These are phyloP conservation scores for Emmonsia crescens DNA, from an alignment of 2,329 filamentous ascomycete species.

Conservation along the genomic window DNA sequence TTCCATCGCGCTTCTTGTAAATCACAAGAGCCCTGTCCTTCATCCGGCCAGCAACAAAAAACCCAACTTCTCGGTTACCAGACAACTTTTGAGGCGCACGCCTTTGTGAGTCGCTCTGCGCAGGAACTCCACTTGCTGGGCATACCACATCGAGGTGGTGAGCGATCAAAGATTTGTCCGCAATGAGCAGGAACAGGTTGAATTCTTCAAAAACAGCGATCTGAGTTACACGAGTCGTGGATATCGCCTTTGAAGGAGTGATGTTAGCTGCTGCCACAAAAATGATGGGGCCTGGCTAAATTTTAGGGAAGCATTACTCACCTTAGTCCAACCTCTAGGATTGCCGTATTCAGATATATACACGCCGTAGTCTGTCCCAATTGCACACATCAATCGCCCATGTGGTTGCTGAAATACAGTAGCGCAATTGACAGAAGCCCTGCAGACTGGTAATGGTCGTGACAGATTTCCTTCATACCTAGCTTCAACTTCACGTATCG, in stretches of 20 bases:
- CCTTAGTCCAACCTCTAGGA: slow-evolving; percentile 80
- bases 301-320: slow-evolving; percentile 36
- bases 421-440: slow-evolving; percentile 82
- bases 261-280: slow-evolving; percentile 20
- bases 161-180: slow-evolving; percentile 82
- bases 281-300: slow-evolving; percentile 2
- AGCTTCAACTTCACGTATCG: slow-evolving; percentile 78
- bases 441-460: slow-evolving; percentile 65
- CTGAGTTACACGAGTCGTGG: slow-evolving; percentile 69
- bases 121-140: slow-evolving; percentile 37
- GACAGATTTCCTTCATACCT: slow-evolving; percentile 53
- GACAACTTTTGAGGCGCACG: slow-evolving; percentile 86
- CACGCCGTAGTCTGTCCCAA: slow-evolving; percentile 91
- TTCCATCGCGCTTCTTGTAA: slow-evolving; percentile 89
- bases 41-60: slow-evolving; percentile 93
- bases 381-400: slow-evolving; percentile 77
- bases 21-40: slow-evolving; percentile 91
- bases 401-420: slow-evolving; percentile 74
- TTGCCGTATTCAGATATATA: slow-evolving; percentile 82
- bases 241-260: slow-evolving; percentile 52
- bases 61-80: slow-evolving; percentile 81
- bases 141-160: slow-evolving; percentile 84
- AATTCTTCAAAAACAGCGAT: slow-evolving; percentile 93
- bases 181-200: slow-evolving; percentile 79
- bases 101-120: slow-evolving; percentile 58